Evolutionary conservation across 176 grass and related monocot species (phyloP).

Genomic region (Hsuehochloa calcarea): DNA sequence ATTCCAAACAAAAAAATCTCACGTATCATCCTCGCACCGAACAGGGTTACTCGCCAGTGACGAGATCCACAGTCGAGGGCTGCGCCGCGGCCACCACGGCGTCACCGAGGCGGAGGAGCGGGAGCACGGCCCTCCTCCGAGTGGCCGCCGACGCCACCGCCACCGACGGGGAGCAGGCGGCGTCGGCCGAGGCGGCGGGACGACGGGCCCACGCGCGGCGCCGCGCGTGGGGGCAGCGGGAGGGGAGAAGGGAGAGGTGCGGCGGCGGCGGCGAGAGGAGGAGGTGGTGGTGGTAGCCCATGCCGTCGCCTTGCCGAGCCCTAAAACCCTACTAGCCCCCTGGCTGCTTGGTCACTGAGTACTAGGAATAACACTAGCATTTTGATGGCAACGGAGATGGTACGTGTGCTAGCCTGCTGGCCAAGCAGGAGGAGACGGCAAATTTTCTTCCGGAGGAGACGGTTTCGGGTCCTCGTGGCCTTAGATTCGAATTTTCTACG

Average conservation of each 20-base stretch:
- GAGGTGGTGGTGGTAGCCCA: conserved; percentile 43
- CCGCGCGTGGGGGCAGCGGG: background rate
- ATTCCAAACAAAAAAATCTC: background rate
- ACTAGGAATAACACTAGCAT: background rate
- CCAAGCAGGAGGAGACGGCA: too few relatives aligned
- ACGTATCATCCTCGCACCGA: background rate
- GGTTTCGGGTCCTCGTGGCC: too few relatives aligned
- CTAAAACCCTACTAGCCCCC: conserved; percentile 39
- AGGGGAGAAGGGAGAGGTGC: background rate
- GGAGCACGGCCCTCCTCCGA: conserved; percentile 69
- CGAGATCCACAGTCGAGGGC: conserved; percentile 39
- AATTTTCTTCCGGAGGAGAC: too few relatives aligned
- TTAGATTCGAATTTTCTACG: too few relatives aligned
- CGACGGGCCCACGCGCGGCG: background rate
- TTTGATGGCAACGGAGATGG: too few relatives aligned
- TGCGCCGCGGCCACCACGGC: conserved; percentile 34
- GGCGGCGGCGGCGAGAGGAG: conserved; percentile 6
- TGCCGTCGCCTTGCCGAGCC: conserved; percentile 13
- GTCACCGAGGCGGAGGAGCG: conserved; percentile 65
- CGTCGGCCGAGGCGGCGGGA: background rate
- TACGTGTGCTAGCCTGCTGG: too few relatives aligned
- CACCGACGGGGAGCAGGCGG: background rate
- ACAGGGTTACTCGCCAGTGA: conserved; percentile 43
- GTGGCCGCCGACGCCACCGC: conserved; percentile 14
- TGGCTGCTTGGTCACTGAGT: background rate